These are phyloP conservation scores for Neolecta irregularis DNA, from an alignment of 1,139 yeast genomes.

Conservation along the genomic window DNA sequence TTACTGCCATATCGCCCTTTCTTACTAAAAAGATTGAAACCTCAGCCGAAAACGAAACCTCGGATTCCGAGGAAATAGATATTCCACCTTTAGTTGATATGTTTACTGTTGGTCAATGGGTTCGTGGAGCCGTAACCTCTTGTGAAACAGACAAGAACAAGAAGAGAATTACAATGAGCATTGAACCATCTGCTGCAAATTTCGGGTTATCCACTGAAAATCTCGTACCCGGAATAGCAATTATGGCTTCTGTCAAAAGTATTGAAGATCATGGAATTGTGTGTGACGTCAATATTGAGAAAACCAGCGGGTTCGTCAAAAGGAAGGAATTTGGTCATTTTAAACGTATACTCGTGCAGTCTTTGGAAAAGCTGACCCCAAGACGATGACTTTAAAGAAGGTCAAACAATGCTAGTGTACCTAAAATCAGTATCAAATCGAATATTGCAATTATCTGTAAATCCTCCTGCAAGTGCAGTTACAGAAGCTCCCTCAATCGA, in stretches of 20 bases:
- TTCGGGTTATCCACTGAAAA: constrained; percentile 49
- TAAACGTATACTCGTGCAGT: constrained; percentile 11
- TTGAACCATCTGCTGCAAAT: constrained; percentile 66
- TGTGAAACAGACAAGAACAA: constrained; percentile 19
- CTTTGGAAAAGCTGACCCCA: too few relatives aligned
- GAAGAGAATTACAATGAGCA: constrained; percentile 53
- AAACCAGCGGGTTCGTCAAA: constrained; percentile 50
- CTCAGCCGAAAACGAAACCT: constrained; percentile 33
- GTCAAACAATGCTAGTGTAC: constrained; percentile 27
- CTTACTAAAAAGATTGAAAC: constrained; percentile 43
- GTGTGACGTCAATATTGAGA: constrained; percentile 49
- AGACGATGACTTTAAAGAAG: constrained; percentile 27
- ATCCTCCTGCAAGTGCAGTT: constrained; percentile 7
- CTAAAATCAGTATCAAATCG: constrained; percentile 12
- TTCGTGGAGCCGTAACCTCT: constrained; percentile 50
- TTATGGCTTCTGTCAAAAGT: constrained; percentile 66
- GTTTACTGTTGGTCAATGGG: constrained; percentile 69
- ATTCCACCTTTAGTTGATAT: constrained; percentile 41
- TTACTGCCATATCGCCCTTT: constrained; percentile 56
- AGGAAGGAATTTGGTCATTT: constrained; percentile 30
- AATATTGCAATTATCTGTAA: constrained; percentile 9
- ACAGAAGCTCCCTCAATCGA: constrained; percentile 34
- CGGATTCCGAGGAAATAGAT: constrained; percentile 25
- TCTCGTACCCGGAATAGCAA: constrained; percentile 40
- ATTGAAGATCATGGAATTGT: constrained; percentile 86